These are phyloP conservation scores for Kodamaea hsintzibuensis DNA, from an alignment of 805 yeast species.

Conservation along the genomic window DNA sequence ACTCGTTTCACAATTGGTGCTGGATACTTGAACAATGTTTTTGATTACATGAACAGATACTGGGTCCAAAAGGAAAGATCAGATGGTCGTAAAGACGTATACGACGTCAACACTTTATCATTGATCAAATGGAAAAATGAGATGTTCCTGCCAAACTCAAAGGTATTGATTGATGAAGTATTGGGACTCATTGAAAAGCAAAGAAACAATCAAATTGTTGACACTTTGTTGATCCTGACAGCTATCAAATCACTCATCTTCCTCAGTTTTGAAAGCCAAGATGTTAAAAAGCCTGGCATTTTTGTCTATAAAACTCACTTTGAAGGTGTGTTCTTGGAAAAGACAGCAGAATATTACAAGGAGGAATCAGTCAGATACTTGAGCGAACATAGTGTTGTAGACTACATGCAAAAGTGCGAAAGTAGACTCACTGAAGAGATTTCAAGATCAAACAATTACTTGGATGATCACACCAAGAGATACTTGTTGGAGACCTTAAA, in stretches of 20 bases:
- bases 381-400: conserved; percentile 77
- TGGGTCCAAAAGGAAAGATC: conserved; percentile 97
- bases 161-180: conserved; percentile 64
- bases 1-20: conserved; percentile 89
- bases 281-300: conserved; percentile 80
- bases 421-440: conserved; percentile 81
- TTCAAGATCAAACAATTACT: conserved; percentile 69
- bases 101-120: conserved; percentile 88
- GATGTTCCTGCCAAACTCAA: conserved; percentile 69
- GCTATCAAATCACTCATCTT: conserved; percentile 86
- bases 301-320: conserved; percentile 79
- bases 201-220: conserved; percentile 75
- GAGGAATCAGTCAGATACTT: conserved; percentile 69
- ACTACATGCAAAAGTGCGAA: conserved; percentile 86
- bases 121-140: conserved; percentile 84
- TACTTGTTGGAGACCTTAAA: conserved; percentile 76
- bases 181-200: conserved; percentile 74
- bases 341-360: conserved; percentile 65
- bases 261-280: conserved; percentile 88
- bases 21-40: conserved; percentile 85
- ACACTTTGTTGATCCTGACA: conserved; percentile 61
- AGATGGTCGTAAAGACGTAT: conserved; percentile 86
- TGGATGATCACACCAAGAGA: conserved; percentile 84
- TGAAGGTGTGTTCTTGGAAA: conserved; percentile 73
- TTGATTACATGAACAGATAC: conserved; percentile 93